phyloP scores from a whole-genome alignment of 2,329 filamentous ascomycete species.

The Talaromyces sp. region DNA sequence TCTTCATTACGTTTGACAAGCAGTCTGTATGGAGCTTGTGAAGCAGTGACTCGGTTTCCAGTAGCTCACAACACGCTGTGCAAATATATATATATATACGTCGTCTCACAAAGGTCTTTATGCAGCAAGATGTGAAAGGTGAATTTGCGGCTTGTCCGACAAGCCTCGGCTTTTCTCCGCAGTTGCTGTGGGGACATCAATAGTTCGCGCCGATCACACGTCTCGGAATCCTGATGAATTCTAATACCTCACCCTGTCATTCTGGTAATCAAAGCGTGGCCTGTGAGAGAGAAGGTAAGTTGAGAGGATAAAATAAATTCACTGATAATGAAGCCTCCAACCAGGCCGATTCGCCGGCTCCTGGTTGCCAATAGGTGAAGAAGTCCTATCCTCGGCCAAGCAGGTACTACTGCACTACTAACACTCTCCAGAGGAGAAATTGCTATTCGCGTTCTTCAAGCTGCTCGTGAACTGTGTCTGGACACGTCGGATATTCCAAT shows the following conservation, averaged over 20 bases:
- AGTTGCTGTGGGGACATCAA: not conserved
- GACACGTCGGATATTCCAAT: slow-evolving; percentile 22
- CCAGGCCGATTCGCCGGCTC: slow-evolving; percentile 43
- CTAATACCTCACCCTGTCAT: not conserved
- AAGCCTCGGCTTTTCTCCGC: not conserved
- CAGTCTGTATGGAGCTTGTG: not conserved
- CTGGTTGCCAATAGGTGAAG: slow-evolving; percentile 50
- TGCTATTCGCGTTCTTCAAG: slow-evolving; percentile 55
- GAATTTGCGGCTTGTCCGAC: not conserved
- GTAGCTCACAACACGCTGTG: not conserved
- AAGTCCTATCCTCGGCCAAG: slow-evolving; percentile 1
- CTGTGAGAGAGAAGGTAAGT: not conserved
- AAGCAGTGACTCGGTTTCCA: not conserved
- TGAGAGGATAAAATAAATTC: not conserved
- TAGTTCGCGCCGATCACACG: not conserved
- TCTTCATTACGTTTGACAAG: not conserved
- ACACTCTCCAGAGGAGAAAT: slow-evolving; percentile 56
- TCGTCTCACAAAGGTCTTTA: not conserved
- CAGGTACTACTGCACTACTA: not conserved
- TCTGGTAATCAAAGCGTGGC: not conserved
- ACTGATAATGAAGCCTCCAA: slow-evolving; percentile 17
- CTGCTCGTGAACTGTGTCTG: slow-evolving; percentile 52
- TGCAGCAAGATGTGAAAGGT: not conserved
- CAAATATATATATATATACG: not conserved
- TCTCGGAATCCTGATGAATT: not conserved